phyloP scores from a whole-genome alignment of 2,329 filamentous ascomycete genomes.

The Alternaria viburni region DNA sequence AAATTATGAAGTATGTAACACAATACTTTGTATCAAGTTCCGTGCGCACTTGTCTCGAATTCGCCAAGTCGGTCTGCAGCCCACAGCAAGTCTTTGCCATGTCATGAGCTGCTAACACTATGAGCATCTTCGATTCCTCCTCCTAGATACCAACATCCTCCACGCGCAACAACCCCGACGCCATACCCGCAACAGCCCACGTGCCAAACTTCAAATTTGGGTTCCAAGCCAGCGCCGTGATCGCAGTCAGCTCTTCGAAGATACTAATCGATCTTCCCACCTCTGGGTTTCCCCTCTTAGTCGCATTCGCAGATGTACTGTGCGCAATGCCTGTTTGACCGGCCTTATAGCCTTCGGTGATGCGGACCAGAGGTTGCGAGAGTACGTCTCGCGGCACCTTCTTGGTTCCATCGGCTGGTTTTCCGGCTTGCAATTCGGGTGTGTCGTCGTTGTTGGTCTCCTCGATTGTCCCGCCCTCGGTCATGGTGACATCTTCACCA shows the following conservation, averaged over 20 bases:
- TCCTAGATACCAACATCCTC: slow-evolving; percentile 52
- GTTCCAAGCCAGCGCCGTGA: slow-evolving; percentile 58
- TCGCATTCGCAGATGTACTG: slow-evolving; percentile 15
- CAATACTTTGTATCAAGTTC: not conserved
- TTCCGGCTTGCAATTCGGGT: not conserved
- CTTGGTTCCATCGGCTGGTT: not conserved
- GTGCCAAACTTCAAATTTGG: slow-evolving; percentile 57
- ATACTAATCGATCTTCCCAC: slow-evolving; percentile 48
- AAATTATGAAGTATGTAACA: not conserved
- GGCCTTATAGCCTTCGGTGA: slow-evolving; percentile 53
- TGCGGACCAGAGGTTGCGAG: slow-evolving; percentile 39
- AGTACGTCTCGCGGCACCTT: slow-evolving; percentile 20
- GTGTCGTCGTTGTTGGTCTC: not conserved
- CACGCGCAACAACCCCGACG: slow-evolving; percentile 56
- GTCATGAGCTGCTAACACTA: not conserved
- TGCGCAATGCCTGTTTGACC: slow-evolving; percentile 34
- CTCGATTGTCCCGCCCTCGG: slow-evolving; percentile 2
- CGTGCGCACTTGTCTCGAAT: not conserved
- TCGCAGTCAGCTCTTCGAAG: slow-evolving; percentile 53
- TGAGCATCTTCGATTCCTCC: not conserved
- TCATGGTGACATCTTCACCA: slow-evolving; percentile 1
- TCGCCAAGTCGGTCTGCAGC: not conserved
- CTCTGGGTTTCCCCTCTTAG: slow-evolving; percentile 27
- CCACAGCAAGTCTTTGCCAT: not conserved
- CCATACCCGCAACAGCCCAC: slow-evolving; percentile 60